Percentiles rank a stretch among this genome's conserved stretches.
These are phyloP conservation scores for Xylariaceae sp. DNA, from an alignment of 2,329 filamentous ascomycete species.

Conservation along the genomic window DNA sequence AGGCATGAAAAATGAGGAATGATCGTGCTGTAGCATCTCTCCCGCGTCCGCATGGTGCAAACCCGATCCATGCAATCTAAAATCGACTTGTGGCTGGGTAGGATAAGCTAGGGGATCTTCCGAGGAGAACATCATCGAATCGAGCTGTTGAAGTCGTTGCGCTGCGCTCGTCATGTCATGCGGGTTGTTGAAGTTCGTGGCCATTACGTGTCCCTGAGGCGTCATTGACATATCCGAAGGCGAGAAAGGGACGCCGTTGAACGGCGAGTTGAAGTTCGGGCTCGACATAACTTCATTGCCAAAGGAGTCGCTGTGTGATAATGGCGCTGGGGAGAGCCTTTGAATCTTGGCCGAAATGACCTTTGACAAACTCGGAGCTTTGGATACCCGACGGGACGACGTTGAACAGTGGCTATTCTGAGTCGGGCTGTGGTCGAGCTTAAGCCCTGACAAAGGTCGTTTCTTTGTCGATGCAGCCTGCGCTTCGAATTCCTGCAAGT, in stretches of 20 bases:
- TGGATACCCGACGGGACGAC: slow-evolving; percentile 15
- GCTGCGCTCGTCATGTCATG: slow-evolving; percentile 27
- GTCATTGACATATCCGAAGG: slow-evolving; percentile 24
- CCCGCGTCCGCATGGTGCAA: slow-evolving; percentile 30
- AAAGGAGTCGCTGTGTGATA: slow-evolving; percentile 18
- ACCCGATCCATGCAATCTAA: slow-evolving; percentile 37
- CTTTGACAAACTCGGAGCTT: slow-evolving; percentile 17
- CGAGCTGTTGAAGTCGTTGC: slow-evolving; percentile 61
- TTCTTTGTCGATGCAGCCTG: slow-evolving; percentile 47
- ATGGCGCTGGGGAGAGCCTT: slow-evolving; percentile 21
- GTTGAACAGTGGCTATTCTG: slow-evolving; percentile 29
- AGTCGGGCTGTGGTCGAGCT: slow-evolving; percentile 30
- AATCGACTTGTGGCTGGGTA: slow-evolving; percentile 65
- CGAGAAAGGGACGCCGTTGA: slow-evolving; percentile 27
- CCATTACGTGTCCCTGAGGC: slow-evolving; percentile 25
- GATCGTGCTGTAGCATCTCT: slow-evolving; percentile 31
- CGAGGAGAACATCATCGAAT: slow-evolving; percentile 75
- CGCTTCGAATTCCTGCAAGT: slow-evolving; percentile 50
- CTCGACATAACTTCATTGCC: slow-evolving; percentile 20
- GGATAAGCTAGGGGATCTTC: slow-evolving; percentile 75
- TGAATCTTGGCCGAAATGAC: slow-evolving; percentile 20
- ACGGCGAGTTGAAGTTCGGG: slow-evolving; percentile 21
- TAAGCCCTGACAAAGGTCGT: slow-evolving; percentile 47
- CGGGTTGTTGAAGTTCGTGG: slow-evolving; percentile 29
- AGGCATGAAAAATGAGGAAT: slow-evolving; percentile 47